Evolutionary conservation across 352 stramenopile genomes (phyloP).

Genomic region (Phytophthora sojae): DNA sequence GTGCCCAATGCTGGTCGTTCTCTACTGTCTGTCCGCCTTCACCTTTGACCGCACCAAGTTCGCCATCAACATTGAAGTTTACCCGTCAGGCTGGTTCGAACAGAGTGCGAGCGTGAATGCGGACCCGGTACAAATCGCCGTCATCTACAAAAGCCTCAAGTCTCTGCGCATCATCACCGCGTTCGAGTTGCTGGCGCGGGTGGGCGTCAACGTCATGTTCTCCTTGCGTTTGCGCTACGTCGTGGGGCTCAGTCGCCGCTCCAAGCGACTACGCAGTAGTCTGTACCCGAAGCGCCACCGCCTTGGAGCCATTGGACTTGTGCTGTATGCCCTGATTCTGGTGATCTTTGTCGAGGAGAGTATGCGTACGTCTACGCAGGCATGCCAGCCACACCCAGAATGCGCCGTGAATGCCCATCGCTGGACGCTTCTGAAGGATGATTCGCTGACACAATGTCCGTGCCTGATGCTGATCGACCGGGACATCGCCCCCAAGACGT

Average conservation of each 20-base stretch:
- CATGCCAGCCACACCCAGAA: slow-evolving; percentile 21
- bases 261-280: background rate
- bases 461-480: slow-evolving; percentile 49
- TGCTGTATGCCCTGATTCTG: slow-evolving; percentile 9
- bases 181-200: slow-evolving; percentile 31
- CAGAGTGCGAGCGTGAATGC: slow-evolving; percentile 16
- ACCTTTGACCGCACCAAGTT: slow-evolving; percentile 31
- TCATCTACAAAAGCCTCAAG: slow-evolving; percentile 37
- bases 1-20: slow-evolving; percentile 30
- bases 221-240: slow-evolving; percentile 24
- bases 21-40: slow-evolving; percentile 29
- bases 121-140: slow-evolving; percentile 14
- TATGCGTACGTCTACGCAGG: slow-evolving; percentile 10
- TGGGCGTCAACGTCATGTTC: slow-evolving; percentile 39
- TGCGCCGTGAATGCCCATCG: slow-evolving; percentile 35
- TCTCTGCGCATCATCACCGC: slow-evolving; percentile 40
- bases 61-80: slow-evolving; percentile 29
- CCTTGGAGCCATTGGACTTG: slow-evolving; percentile 7
- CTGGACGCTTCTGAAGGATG: slow-evolving; percentile 20
- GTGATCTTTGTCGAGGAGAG: slow-evolving; percentile 23
- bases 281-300: slow-evolving; percentile 27
- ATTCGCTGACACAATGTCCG: slow-evolving; percentile 32
- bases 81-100: slow-evolving; percentile 26
- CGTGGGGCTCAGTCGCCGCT: background rate
- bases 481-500: slow-evolving; percentile 18